Percentiles rank a stretch among this genome's conserved stretches.
Evolutionary conservation across 139 green algal species (phyloP).

Genomic region (Coelastrella sp.): DNA sequence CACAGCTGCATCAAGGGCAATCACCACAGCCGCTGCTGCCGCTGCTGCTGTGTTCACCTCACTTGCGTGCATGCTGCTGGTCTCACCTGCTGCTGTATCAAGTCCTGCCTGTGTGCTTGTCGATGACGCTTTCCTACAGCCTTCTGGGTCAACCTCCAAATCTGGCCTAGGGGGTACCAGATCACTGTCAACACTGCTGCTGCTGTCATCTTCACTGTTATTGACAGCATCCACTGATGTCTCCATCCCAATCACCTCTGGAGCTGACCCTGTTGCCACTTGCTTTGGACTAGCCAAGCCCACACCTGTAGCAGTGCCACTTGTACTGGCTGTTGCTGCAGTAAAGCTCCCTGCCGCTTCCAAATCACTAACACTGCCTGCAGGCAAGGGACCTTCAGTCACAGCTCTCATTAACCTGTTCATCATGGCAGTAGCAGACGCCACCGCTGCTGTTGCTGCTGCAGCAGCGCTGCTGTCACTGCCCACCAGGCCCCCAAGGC

Average conservation of each 20-base stretch:
- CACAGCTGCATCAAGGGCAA: no score
- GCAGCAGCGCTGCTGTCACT: slow-evolving; percentile 6
- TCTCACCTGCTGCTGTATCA: no score
- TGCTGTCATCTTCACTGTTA: no score
- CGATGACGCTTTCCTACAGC: no score
- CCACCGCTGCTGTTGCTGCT: slow-evolving; percentile 30
- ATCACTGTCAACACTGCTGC: slow-evolving; percentile 34
- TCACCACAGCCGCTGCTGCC: no score
- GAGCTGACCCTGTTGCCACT: background rate
- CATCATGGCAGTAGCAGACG: slow-evolving; percentile 30
- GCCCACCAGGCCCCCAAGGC: background rate
- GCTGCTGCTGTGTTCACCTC: no score
- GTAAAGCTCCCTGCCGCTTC: no score
- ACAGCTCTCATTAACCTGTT: slow-evolving; percentile 31
- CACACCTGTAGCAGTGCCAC: background rate
- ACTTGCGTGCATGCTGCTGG: no score
- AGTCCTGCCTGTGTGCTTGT: no score
- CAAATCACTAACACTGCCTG: background rate
- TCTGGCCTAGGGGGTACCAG: background rate
- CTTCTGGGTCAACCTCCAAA: background rate
- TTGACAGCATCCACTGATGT: no score
- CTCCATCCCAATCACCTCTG: no score
- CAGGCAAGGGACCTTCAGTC: background rate
- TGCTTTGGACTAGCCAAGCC: background rate
- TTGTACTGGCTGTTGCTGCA: background rate